phyloP scores from a whole-genome alignment of 208 protist species.

The Angomonas ambiguus region DNA sequence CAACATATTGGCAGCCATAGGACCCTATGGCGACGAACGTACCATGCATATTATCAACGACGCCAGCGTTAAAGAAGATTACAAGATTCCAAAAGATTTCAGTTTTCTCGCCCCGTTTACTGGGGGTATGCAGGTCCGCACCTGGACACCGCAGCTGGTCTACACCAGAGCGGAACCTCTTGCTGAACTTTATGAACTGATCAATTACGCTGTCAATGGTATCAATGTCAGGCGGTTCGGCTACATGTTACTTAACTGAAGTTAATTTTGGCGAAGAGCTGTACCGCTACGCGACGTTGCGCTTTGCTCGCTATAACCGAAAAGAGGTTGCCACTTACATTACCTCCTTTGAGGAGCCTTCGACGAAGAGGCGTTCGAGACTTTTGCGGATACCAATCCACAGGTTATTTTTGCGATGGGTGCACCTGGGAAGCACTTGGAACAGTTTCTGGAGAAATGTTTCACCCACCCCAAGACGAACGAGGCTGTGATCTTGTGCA shows the following conservation, averaged over 20 bases:
- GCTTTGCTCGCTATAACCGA: constrained; percentile 6
- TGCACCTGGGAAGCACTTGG: constrained; percentile 14
- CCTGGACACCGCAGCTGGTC: constrained; percentile 32
- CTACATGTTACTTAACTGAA: constrained; percentile 53
- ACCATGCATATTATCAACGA: constrained; percentile 4
- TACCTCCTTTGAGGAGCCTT: constrained; percentile 9
- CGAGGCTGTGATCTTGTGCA: constrained; percentile 23
- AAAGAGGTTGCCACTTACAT: constrained; percentile 22
- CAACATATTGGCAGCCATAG: constrained; percentile 23
- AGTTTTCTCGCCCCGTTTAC: constrained; percentile 31
- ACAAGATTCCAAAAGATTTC: constrained; percentile 15
- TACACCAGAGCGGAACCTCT: constrained; percentile 36
- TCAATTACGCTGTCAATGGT: constrained; percentile 21
- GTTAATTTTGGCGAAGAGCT: constrained; percentile 27
- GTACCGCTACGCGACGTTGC: constrained; percentile 9
- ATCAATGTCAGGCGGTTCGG: constrained; percentile 27
- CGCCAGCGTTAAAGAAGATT: constrained; percentile 4
- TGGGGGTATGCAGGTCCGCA: constrained; percentile 25
- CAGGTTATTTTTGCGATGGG: constrained; percentile 50
- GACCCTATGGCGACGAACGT: constrained; percentile 23
- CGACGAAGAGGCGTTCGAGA: constrained; percentile 23
- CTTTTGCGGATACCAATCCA: constrained; percentile 30
- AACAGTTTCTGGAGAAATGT: constrained; percentile 22
- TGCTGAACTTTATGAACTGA: constrained; percentile 26
- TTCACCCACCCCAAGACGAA: constrained; percentile 27